Conservation (phyloP, 2,329 filamentous ascomycete species). For the Fusarium beomiforme region DNA sequence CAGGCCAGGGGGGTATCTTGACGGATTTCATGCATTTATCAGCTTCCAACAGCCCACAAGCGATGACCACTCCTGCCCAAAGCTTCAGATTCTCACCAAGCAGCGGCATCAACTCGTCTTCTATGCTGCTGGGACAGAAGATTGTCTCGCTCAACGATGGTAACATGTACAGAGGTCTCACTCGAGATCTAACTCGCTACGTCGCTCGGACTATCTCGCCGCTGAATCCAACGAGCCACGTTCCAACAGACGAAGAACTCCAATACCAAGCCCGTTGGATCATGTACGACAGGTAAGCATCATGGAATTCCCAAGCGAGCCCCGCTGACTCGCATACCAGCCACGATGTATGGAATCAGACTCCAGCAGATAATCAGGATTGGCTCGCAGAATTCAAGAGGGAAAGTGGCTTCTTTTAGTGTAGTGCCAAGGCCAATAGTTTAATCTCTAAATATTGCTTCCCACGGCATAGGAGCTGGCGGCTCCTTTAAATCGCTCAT, state of each 20-base stretch:
- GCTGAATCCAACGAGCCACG: constrained; percentile 42
- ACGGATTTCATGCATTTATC: background rate
- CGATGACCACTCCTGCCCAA: background rate
- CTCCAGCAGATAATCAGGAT: constrained; percentile 6
- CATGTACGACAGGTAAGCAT: constrained; percentile 42
- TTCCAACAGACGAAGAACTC: constrained; percentile 50
- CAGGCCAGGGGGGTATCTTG: background rate
- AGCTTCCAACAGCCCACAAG: rapidly evolving
- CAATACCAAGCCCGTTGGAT: constrained; percentile 48
- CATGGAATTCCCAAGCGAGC: rapidly evolving
- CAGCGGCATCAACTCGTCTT: rapidly evolving
- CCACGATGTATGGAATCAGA: constrained; percentile 19
- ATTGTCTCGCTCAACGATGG: constrained; percentile 8
- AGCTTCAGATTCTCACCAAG: too few species aligned
- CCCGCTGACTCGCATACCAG: background rate
- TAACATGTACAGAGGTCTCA: constrained; percentile 20
- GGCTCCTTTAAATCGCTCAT: background rate
- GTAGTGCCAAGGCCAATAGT: background rate
- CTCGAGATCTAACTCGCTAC: constrained; percentile 35
- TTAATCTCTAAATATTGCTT: background rate
- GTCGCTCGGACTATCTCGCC: constrained; percentile 44
- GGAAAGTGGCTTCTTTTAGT: background rate
- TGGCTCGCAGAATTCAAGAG: constrained; percentile 16
- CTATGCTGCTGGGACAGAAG: background rate
- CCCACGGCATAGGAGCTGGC: background rate